Conservation (phyloP, 495 filamentous ascomycete genomes). For the Ascobolus immersus region DNA sequence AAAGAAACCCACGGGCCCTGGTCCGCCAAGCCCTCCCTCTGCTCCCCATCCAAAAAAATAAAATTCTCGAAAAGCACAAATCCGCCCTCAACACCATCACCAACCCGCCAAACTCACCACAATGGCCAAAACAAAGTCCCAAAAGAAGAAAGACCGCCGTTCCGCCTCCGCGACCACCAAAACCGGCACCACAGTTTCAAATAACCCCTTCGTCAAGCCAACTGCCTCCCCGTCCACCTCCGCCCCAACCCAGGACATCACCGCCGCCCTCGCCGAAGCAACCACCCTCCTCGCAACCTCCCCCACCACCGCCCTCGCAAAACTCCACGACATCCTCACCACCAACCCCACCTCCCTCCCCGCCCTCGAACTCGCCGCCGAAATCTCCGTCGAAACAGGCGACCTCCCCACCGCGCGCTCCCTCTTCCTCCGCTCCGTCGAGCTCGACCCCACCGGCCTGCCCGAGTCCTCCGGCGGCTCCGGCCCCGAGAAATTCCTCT, state of each 20-base stretch:
- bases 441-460: constrained; percentile 43
- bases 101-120: too few relatives aligned
- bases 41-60: too few relatives aligned
- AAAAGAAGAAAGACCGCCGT: too few relatives aligned
- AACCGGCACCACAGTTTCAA: background rate
- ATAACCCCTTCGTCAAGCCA: constrained; percentile 1
- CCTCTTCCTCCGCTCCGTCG: constrained; percentile 42
- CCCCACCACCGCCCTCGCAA: constrained; percentile 36
- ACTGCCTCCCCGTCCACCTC: too few relatives aligned
- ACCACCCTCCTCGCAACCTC: constrained; percentile 37
- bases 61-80: too few relatives aligned
- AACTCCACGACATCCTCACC: constrained; percentile 31
- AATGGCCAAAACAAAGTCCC: too few relatives aligned
- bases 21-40: too few relatives aligned
- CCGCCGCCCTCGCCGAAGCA: constrained; percentile 31
- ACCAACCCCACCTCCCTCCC: constrained; percentile 24
- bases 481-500: constrained; percentile 84
- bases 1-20: too few relatives aligned
- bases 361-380: constrained; percentile 52
- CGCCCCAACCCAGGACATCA: background rate
- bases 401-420: constrained; percentile 42
- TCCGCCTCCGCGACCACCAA: too few relatives aligned
- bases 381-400: constrained; percentile 66
- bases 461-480: constrained; percentile 31
- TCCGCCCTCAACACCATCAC: too few relatives aligned